Base-by-base conservation (phyloP, 306 rosid species). In the Carpinus fangiana region DNA sequence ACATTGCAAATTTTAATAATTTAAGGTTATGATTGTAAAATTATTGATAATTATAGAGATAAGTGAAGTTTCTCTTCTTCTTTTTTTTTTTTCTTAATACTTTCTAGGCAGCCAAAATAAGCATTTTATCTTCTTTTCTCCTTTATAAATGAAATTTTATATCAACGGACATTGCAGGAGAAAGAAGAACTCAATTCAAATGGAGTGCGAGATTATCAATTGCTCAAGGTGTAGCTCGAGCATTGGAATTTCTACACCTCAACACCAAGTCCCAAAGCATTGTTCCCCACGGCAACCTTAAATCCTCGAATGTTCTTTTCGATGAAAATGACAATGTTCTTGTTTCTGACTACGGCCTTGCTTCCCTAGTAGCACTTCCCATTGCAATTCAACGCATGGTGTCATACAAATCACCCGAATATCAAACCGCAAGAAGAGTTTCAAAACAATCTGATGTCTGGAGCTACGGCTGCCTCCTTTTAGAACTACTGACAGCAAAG, bases 271-370 rank as follows among this genome's bases (percentile, higher is more conserved):
- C 78, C 59, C 66, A 23, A n/a, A 78, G 21, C 79, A 72, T 68
- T 1, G 86, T 80, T 13, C 96, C 92, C 13, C 97, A 94, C 23
- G 97, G 98, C 12, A 94, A 94, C 92, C 76, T 94, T 75, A 91
- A 85, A 70, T 83, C 95, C 5, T 78, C 92, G 10, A 94, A 94
- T 53, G 84, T 94, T 2, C 85, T 94, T 20, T 83, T 94, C 11
- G 90, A 82, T 12, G 87, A 85, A 75, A 78, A 88, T 16, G 84
- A 89, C 53, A 73, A 23, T 0, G 91, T 79, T 75, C 84, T 90
- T 41, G 90, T 92, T 41, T 83, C 97, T 16, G 93, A 94, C 84
- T 90, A 87, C 4, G 81, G 92, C 54, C 89, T 90, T 2, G 79
- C 86, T 71, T 83, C 94, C 34, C 80, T 94, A 3, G 56, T 90